Conservation (phyloP, 2,329 filamentous ascomycete species). For the Penicillium sp. region DNA sequence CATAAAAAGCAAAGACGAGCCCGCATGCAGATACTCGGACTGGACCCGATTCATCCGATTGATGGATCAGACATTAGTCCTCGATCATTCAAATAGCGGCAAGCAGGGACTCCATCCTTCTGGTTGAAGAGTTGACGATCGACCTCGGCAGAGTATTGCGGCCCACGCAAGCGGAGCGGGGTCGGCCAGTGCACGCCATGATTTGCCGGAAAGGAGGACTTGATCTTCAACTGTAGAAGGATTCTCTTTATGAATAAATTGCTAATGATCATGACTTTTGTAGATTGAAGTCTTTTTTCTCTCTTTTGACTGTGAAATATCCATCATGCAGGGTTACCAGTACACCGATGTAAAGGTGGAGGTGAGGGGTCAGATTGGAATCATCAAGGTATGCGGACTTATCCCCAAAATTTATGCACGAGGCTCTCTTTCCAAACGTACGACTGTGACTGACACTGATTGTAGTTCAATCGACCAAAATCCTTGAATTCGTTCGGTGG, state of each 20-base stretch:
- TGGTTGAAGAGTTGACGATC: neutral
- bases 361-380: slow-evolving; percentile 41
- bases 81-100: too few relatives aligned
- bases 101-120: too few relatives aligned
- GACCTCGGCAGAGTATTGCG: neutral
- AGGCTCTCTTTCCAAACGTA: too few relatives aligned
- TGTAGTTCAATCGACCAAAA: slow-evolving; percentile 46
- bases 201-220: neutral
- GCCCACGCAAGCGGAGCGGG: neutral
- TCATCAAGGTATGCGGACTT: slow-evolving; percentile 30
- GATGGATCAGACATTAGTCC: too few relatives aligned
- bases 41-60: too few relatives aligned
- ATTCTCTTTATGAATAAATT: too few relatives aligned
- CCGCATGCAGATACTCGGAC: too few relatives aligned
- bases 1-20: too few relatives aligned
- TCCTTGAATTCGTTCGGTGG: slow-evolving; percentile 46
- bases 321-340: slow-evolving; percentile 9
- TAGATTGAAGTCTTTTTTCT: too few relatives aligned
- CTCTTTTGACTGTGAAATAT: too few relatives aligned
- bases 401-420: slow-evolving; percentile 14
- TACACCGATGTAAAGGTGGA: slow-evolving; percentile 43
- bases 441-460: neutral
- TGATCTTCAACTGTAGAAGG: too few relatives aligned
- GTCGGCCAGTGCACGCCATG: neutral
- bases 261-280: too few relatives aligned